Percentiles rank a stretch among this genome's conserved stretches.
These are phyloP conservation scores for Tetrastigma voinierianum DNA, from an alignment of 164 flowering plant species.

Conservation along the genomic window DNA sequence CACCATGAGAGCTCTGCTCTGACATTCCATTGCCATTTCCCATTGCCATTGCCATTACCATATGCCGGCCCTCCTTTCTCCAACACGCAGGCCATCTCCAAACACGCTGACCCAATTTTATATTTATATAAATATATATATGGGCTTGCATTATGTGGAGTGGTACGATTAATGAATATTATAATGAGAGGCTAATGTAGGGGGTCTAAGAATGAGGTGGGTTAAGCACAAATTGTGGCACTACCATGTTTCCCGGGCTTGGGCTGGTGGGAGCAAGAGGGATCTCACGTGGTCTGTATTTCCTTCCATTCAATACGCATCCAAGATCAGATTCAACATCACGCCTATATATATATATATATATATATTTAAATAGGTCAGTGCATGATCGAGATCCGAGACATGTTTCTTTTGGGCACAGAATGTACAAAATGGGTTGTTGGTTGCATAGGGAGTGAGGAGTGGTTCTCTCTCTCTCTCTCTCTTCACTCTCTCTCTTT, in stretches of 20 bases:
- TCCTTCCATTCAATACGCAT: conserved; percentile 24
- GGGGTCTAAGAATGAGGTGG: no score
- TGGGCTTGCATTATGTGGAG: no score
- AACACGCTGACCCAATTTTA: no score
- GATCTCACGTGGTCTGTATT: conserved; percentile 25
- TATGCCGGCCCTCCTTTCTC: no score
- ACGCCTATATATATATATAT: no score
- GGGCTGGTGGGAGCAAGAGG: conserved; percentile 43
- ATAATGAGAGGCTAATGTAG: no score
- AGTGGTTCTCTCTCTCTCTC: no score
- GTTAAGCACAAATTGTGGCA: no score
- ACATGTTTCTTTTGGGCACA: background rate
- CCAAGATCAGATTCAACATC: conserved; percentile 7
- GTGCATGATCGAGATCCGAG: background rate
- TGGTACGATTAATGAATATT: no score
- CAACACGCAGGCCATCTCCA: no score
- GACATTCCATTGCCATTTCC: conserved; percentile 1
- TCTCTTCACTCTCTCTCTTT: conserved; percentile 1
- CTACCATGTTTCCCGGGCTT: conserved; percentile 5
- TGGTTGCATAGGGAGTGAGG: background rate
- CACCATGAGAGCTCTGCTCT: conserved; percentile 6
- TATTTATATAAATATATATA: no score
- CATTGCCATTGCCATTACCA: no score
- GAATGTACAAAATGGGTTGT: background rate
- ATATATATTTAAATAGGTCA: conserved; percentile 1